Conservation (phyloP, 129 eudicot species). For the Centella asiatica region DNA sequence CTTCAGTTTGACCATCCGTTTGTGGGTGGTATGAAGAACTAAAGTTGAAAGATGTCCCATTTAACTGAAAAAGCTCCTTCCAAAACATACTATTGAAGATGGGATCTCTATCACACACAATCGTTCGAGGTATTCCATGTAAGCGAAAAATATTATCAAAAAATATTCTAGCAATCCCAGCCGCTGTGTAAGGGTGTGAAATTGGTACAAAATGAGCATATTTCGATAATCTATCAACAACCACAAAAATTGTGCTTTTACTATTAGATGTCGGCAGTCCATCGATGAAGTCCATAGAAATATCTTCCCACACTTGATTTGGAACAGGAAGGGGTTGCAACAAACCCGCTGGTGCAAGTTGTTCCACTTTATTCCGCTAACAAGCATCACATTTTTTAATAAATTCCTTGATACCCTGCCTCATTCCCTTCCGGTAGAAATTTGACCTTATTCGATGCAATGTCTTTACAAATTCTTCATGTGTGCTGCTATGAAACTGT, state of each 20-base stretch:
- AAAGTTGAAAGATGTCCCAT: not conserved
- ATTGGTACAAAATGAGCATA: slow-evolving; percentile 3
- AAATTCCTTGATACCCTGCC: not conserved
- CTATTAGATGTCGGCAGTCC: not conserved
- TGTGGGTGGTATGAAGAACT: slow-evolving; percentile 2
- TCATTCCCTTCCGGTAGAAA: not conserved
- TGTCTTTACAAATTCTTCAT: not conserved
- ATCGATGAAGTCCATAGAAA: slow-evolving; percentile 11
- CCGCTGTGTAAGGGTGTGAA: not conserved
- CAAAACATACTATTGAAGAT: slow-evolving; percentile 7
- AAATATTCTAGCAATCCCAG: not conserved
- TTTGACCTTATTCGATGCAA: not conserved
- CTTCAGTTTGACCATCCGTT: slow-evolving; percentile 4
- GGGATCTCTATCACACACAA: slow-evolving; percentile 1
- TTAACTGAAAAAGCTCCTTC: slow-evolving; percentile 3
- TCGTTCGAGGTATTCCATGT: slow-evolving; percentile 6
- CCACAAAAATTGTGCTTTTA: not conserved
- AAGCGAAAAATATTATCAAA: not conserved
- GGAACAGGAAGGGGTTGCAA: slow-evolving; percentile 6
- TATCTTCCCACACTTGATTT: not conserved
- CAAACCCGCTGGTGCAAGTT: not conserved
- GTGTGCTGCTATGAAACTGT: not conserved
- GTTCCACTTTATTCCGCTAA: not conserved
- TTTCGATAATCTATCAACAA: not conserved
- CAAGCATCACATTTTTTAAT: not conserved